Conservation (phyloP, 208 protist species). For the Ichthyophonus hoferi region DNA sequence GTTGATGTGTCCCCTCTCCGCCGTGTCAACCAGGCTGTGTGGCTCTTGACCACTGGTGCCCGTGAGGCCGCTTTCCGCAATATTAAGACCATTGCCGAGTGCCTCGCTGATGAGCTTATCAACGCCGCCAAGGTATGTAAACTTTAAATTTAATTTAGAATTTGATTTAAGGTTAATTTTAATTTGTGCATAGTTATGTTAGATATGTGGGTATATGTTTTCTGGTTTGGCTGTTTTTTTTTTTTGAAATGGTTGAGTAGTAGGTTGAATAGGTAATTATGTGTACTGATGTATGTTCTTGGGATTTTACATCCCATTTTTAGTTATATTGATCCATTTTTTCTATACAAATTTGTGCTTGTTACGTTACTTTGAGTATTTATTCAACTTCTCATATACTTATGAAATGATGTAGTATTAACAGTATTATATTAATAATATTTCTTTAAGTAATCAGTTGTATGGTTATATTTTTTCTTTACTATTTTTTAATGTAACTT, state of each 20-base stretch:
- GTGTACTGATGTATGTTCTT: background rate
- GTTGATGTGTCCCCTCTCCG: slow-evolving; percentile 99
- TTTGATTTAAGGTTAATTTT: too few species aligned
- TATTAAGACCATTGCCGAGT: slow-evolving; percentile 99
- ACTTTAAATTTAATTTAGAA: background rate
- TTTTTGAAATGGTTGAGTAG: background rate
- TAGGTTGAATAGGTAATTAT: background rate
- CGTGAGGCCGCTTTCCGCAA: slow-evolving; percentile 96
- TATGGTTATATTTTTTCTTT: background rate
- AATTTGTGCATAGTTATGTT: background rate
- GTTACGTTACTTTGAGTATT: too few species aligned
- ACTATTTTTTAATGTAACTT: background rate
- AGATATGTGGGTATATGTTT: background rate
- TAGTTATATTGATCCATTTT: background rate
- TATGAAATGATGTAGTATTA: background rate
- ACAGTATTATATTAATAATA: background rate
- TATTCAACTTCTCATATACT: too few species aligned
- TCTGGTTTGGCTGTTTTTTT: background rate
- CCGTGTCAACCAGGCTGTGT: slow-evolving; percentile 97
- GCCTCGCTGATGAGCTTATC: slow-evolving; percentile 99
- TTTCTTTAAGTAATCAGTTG: background rate
- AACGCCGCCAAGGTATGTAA: slow-evolving; percentile 86
- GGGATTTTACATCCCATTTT: background rate
- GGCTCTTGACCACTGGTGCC: slow-evolving; percentile 92
- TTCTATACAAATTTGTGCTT: too few species aligned